These are phyloP conservation scores for Thalassiosira profunda DNA, from an alignment of 108 stramenopile species.

Conservation along the genomic window DNA sequence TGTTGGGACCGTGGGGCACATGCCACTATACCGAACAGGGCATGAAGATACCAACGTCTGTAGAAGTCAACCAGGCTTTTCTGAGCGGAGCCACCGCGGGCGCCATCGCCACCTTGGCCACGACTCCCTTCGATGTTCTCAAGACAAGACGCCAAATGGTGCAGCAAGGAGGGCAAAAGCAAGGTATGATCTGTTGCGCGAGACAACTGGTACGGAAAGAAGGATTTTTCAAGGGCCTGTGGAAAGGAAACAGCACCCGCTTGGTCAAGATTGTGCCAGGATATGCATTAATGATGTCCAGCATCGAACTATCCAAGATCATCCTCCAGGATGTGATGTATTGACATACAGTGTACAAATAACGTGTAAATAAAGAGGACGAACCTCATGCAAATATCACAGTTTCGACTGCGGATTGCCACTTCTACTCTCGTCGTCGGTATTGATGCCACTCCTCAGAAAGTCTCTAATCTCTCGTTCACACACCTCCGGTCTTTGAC, in stretches of 20 bases:
- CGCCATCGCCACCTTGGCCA: slow-evolving; percentile 82
- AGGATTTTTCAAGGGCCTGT: slow-evolving; percentile 65
- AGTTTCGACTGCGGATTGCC: background rate
- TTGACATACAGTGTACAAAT: background rate
- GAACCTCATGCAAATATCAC: background rate
- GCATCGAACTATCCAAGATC: slow-evolving; percentile 91
- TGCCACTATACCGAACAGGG: slow-evolving; percentile 8
- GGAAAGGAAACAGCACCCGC: slow-evolving; percentile 86
- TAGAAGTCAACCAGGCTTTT: slow-evolving; percentile 61
- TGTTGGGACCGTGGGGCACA: slow-evolving; percentile 10
- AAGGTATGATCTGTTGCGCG: slow-evolving; percentile 10
- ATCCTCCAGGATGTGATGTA: slow-evolving; percentile 32
- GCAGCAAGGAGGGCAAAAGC: background rate
- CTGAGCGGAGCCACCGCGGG: slow-evolving; percentile 84
- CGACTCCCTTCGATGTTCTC: slow-evolving; percentile 96
- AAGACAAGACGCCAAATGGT: slow-evolving; percentile 90
- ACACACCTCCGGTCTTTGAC: slow-evolving; percentile 36
- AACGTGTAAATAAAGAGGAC: background rate
- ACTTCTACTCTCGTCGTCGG: background rate
- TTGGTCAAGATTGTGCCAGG: slow-evolving; percentile 94
- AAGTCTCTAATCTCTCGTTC: slow-evolving; percentile 23
- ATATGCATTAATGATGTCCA: slow-evolving; percentile 96
- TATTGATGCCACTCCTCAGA: background rate
- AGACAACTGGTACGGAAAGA: slow-evolving; percentile 50
- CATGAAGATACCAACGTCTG: slow-evolving; percentile 2